Percentiles rank a stretch among this genome's conserved stretches.
Conservation (phyloP, 768 basidiomycete species). For the Lactifluus echinatus region DNA sequence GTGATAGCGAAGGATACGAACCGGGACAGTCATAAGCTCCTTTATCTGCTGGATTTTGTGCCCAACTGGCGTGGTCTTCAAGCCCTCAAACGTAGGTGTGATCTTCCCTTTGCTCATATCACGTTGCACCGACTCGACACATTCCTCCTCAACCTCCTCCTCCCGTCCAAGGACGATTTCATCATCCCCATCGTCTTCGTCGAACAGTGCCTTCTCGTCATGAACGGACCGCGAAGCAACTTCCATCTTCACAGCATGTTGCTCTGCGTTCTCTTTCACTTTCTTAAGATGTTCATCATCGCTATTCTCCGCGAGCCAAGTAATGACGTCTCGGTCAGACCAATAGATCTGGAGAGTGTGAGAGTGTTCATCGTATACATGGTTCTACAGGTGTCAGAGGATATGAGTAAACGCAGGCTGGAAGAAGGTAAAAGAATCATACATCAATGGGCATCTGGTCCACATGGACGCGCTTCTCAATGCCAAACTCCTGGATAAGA, state of each 20-base stretch:
- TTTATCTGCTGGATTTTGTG: slow-evolving; percentile 94
- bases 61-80: slow-evolving; percentile 61
- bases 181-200: slow-evolving; percentile 75
- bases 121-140: slow-evolving; percentile 70
- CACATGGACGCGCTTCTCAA: slow-evolving; percentile 97
- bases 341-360: slow-evolving; percentile 93
- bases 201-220: slow-evolving; percentile 82
- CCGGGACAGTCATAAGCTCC: slow-evolving; percentile 89
- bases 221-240: slow-evolving; percentile 77
- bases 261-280: slow-evolving; percentile 87
- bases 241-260: slow-evolving; percentile 87
- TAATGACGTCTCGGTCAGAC: slow-evolving; percentile 90
- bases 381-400: slow-evolving; percentile 47
- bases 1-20: slow-evolving; percentile 33
- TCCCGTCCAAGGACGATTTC: slow-evolving; percentile 71
- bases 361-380: slow-evolving; percentile 91
- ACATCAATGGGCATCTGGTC: slow-evolving; percentile 99
- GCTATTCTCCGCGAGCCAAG: slow-evolving; percentile 89
- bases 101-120: slow-evolving; percentile 66
- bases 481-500: slow-evolving; percentile 91
- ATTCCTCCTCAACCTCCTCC: slow-evolving; percentile 30
- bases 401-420: neutral
- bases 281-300: slow-evolving; percentile 95
- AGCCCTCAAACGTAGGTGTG: slow-evolving; percentile 75
- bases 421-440: slow-evolving; percentile 25